Evolutionary conservation across 164 flowering plant genomes (phyloP).

Genomic region (Macadamia tetraphylla): DNA sequence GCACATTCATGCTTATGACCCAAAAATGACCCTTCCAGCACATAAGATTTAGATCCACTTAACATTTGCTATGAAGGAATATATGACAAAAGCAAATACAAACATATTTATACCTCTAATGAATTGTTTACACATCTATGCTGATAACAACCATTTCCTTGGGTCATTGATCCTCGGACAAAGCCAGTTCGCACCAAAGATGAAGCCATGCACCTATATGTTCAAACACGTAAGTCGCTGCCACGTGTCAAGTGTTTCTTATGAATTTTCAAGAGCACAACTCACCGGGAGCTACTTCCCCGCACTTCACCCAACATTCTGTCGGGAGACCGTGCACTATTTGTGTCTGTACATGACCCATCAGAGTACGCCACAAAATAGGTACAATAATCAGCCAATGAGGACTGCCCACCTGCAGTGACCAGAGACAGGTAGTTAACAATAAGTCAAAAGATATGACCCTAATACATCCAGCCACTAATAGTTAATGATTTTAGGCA

Average conservation of each 20-base stretch:
- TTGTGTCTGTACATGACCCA: constrained; percentile 95
- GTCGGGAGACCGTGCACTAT: constrained; percentile 94
- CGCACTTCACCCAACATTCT: constrained; percentile 99
- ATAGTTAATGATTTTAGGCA: not conserved
- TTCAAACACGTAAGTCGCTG: not conserved
- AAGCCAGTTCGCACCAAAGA: constrained; percentile 93
- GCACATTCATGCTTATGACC: not conserved
- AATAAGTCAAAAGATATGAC: not conserved
- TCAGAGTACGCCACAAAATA: constrained; percentile 99
- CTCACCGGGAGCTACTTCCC: constrained; percentile 84
- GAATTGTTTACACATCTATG: constrained; percentile 82
- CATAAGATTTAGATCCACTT: not conserved
- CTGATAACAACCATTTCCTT: constrained; percentile 99
- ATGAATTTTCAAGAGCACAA: not conserved
- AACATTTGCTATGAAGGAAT: not conserved
- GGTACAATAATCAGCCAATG: constrained; percentile 98
- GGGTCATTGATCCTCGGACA: constrained; percentile 87
- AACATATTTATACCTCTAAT: constrained; percentile 54
- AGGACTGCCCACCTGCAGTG: constrained; percentile 89
- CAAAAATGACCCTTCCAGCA: not conserved
- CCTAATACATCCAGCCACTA: not conserved
- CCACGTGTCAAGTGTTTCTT: not conserved
- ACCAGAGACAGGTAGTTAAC: not conserved
- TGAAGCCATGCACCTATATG: constrained; percentile 89
- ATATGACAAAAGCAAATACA: not conserved